Conservation (phyloP, 768 basidiomycete species). For the Neoboletus subvelutipes region DNA sequence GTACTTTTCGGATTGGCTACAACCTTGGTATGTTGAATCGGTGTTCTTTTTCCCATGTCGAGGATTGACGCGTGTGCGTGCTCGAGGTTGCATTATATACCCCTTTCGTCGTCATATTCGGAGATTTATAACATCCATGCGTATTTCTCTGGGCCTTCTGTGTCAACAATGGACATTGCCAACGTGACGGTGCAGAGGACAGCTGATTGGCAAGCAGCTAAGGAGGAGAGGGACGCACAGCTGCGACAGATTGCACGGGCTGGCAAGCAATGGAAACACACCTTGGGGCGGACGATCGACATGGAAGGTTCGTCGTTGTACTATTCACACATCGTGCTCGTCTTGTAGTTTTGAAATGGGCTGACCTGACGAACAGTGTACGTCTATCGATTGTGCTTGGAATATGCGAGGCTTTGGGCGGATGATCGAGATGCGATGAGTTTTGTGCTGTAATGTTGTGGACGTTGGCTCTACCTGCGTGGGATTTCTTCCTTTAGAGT, state of each 20-base stretch:
- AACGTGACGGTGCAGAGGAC: slow-evolving; percentile 46
- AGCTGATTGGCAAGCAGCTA: slow-evolving; percentile 31
- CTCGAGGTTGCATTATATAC: slow-evolving; percentile 90
- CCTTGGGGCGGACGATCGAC: slow-evolving; percentile 77
- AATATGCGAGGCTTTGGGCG: slow-evolving; percentile 82
- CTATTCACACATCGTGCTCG: background rate
- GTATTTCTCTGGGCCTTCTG: slow-evolving; percentile 86
- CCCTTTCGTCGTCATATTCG: slow-evolving; percentile 78
- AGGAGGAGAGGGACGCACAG: slow-evolving; percentile 65
- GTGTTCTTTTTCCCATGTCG: background rate
- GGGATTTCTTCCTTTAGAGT: background rate
- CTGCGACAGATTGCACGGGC: slow-evolving; percentile 83
- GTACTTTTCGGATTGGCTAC: slow-evolving; percentile 88
- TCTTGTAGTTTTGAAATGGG: background rate
- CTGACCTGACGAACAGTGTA: slow-evolving; percentile 51
- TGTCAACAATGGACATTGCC: slow-evolving; percentile 51
- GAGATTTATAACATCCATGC: slow-evolving; percentile 94
- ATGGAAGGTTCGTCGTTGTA: slow-evolving; percentile 74
- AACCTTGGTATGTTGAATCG: slow-evolving; percentile 66
- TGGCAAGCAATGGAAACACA: slow-evolving; percentile 91
- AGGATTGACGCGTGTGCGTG: background rate
- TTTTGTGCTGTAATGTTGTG: slow-evolving; percentile 28
- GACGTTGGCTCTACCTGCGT: background rate
- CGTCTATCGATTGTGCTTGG: slow-evolving; percentile 82
- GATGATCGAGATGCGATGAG: slow-evolving; percentile 81